Evolutionary conservation across 2,329 filamentous ascomycete species (phyloP).

Genomic region (Pestalotiopsis sp.): DNA sequence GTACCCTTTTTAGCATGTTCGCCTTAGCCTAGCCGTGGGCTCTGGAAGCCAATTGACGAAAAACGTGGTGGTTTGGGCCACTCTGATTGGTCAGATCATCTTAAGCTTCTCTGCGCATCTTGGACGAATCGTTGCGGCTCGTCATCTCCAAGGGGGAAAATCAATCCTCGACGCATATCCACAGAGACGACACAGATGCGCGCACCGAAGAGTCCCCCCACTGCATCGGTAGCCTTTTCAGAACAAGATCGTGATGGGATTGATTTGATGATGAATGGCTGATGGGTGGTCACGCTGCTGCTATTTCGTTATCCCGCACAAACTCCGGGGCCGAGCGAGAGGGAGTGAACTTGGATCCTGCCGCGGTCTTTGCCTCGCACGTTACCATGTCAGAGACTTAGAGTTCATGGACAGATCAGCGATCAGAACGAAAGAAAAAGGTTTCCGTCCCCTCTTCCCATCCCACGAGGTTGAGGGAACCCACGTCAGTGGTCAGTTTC

Average conservation of each 20-base stretch:
- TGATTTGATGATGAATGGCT: too few species aligned
- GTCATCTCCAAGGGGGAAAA: conserved; percentile 1
- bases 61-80: conserved; percentile 10
- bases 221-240: background rate
- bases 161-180: background rate
- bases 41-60: conserved; percentile 11
- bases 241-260: background rate
- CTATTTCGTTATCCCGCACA: too few species aligned
- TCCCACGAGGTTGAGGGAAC: background rate
- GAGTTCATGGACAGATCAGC: background rate
- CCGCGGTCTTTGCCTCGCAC: background rate
- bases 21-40: background rate
- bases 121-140: conserved; percentile 11
- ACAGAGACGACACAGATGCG: background rate
- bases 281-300: too few species aligned
- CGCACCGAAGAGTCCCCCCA: background rate
- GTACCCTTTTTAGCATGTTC: background rate
- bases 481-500: background rate
- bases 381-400: background rate
- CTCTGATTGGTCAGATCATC: conserved; percentile 11
- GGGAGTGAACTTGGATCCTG: background rate
- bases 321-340: too few species aligned
- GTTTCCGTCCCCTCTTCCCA: background rate
- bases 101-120: conserved; percentile 2
- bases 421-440: background rate